Percentiles rank a stretch among this genome's conserved stretches.
These are phyloP conservation scores for Ruellia speciosa DNA, from an alignment of 305 asterid genomes.

Conservation along the genomic window DNA sequence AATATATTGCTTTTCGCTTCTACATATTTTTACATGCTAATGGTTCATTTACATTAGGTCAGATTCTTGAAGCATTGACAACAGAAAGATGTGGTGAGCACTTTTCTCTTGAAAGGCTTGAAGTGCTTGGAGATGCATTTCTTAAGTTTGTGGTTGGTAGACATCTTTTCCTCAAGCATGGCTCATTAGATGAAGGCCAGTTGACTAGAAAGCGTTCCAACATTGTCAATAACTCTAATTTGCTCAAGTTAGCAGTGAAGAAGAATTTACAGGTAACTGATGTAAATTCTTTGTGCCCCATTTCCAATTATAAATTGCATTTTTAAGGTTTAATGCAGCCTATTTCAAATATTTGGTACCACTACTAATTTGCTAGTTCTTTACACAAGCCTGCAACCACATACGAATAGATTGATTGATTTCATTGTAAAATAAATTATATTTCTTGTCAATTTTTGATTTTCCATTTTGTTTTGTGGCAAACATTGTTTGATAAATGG, in stretches of 20 bases:
- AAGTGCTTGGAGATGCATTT: constrained; percentile 97
- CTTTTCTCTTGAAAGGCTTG: constrained; percentile 96
- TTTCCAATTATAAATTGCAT: not conserved
- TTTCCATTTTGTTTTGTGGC: too few relatives aligned
- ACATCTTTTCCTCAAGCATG: constrained; percentile 69
- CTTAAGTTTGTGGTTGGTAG: constrained; percentile 94
- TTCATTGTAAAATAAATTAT: not conserved
- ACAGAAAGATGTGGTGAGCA: constrained; percentile 81
- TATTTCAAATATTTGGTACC: not conserved
- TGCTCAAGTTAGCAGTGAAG: constrained; percentile 53
- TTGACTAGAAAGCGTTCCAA: constrained; percentile 83
- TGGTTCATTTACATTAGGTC: constrained; percentile 27
- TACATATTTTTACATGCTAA: constrained; percentile 12
- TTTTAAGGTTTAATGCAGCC: not conserved
- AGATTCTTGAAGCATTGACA: constrained; percentile 99
- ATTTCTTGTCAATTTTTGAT: not conserved
- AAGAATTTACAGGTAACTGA: constrained; percentile 69
- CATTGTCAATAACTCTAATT: constrained; percentile 68
- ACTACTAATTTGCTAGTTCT: constrained; percentile 8
- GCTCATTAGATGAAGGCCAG: constrained; percentile 84
- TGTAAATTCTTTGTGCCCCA: not conserved
- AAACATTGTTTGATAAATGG: too few relatives aligned
- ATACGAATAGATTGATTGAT: too few relatives aligned
- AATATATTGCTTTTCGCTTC: too few relatives aligned
- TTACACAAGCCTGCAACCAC: not conserved